These are phyloP conservation scores for Fusarium nematophilum DNA, from an alignment of 2,329 filamentous ascomycete genomes.

Conservation along the genomic window DNA sequence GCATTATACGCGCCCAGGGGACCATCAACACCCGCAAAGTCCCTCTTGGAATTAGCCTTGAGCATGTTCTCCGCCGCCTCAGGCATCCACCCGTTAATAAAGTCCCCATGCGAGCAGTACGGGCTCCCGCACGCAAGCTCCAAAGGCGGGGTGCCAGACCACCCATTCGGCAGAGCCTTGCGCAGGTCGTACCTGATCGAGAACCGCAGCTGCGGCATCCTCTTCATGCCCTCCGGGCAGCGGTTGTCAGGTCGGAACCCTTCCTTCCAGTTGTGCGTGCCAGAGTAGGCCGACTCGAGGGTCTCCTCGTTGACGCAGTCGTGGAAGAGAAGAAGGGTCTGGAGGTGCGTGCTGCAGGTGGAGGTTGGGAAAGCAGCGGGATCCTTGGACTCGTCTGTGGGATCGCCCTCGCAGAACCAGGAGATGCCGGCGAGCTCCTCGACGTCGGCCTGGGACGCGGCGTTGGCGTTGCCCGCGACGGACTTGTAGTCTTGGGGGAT, in stretches of 20 bases:
- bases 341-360: conserved; percentile 36
- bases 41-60: conserved; percentile 11
- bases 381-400: conserved; percentile 28
- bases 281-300: conserved; percentile 37
- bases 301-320: conserved; percentile 37
- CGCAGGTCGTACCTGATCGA: conserved; percentile 57
- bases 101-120: conserved; percentile 57
- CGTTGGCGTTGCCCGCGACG: conserved; percentile 53
- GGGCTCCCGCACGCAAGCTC: conserved; percentile 53
- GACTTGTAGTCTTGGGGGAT: conserved; percentile 57
- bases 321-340: conserved; percentile 41
- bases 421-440: too few relatives aligned
- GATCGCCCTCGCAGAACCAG: too few relatives aligned
- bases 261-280: conserved; percentile 22
- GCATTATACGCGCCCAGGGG: conserved; percentile 1
- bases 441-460: conserved; percentile 22
- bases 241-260: conserved; percentile 41
- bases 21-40: conserved; percentile 11
- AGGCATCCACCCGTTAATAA: conserved; percentile 58
- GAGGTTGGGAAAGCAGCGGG: conserved; percentile 46
- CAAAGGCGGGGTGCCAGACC: conserved; percentile 54
- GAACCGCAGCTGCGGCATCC: conserved; percentile 59
- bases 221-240: conserved; percentile 56
- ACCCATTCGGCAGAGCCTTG: conserved; percentile 53
- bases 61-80: conserved; percentile 39